A percentile compares a stretch with the other conserved stretches of the same genome.
These are phyloP conservation scores for Gynochthodes officinalis DNA, from an alignment of 257 asterid genomes.

Conservation along the genomic window DNA sequence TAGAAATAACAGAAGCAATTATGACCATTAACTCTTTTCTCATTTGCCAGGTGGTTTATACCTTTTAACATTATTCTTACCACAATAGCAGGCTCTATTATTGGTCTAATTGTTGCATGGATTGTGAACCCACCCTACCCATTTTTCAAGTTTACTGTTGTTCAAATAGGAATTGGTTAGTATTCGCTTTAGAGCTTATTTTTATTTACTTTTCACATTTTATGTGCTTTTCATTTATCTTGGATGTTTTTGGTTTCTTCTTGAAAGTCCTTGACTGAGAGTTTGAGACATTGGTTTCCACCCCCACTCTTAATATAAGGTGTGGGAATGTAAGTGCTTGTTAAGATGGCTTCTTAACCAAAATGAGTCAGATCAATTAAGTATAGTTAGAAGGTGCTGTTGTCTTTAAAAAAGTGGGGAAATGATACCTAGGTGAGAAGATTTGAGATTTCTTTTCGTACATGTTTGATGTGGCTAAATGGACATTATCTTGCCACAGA, in stretches of 20 bases:
- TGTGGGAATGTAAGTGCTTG: neutral
- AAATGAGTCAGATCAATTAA: neutral
- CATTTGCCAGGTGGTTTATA: slow-evolving; percentile 89
- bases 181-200: neutral
- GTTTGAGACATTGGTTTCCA: neutral
- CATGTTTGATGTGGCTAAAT: neutral
- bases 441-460: no score
- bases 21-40: slow-evolving; percentile 18
- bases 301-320: neutral
- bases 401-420: neutral
- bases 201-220: neutral
- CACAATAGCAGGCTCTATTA: slow-evolving; percentile 79
- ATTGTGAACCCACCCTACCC: slow-evolving; percentile 83
- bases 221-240: neutral
- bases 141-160: slow-evolving; percentile 76
- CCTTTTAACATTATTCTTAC: slow-evolving; percentile 83
- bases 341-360: neutral
- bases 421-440: neutral
- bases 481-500: neutral
- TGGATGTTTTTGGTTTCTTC: neutral
- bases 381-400: neutral
- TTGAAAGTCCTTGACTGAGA: neutral
- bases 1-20: slow-evolving; percentile 5
- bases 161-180: slow-evolving; percentile 93
- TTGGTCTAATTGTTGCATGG: slow-evolving; percentile 72